These are phyloP conservation scores for Penicillium rolfsii DNA, from an alignment of 2,329 filamentous ascomycete genomes.

Conservation along the genomic window DNA sequence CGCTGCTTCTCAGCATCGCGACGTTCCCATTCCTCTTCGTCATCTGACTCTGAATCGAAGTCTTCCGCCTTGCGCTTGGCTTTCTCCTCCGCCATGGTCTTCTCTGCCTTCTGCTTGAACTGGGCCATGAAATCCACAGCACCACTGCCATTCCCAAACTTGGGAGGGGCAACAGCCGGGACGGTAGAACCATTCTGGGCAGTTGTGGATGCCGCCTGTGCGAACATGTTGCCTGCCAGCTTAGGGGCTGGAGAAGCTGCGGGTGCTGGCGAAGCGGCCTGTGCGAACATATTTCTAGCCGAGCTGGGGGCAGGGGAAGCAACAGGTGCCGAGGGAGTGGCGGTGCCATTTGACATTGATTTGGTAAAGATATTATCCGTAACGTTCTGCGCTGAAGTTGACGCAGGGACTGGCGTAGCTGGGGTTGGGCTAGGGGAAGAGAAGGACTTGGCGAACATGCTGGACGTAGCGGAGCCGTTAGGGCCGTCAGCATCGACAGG, in stretches of 20 bases:
- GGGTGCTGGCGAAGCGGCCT: not conserved
- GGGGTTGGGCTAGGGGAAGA: constrained; percentile 10
- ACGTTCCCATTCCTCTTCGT: constrained; percentile 54
- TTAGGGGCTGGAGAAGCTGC: constrained; percentile 32
- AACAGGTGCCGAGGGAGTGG: not conserved
- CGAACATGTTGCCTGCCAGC: constrained; percentile 29
- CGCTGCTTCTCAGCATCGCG: constrained; percentile 51
- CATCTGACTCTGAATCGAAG: constrained; percentile 57
- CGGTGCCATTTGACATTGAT: not conserved
- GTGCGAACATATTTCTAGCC: constrained; percentile 12
- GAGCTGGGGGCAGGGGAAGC: not conserved
- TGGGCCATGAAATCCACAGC: constrained; percentile 47
- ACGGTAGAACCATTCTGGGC: not conserved
- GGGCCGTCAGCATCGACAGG: not conserved
- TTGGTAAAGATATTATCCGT: constrained; percentile 5
- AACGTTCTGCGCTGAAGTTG: not conserved
- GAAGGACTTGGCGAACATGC: constrained; percentile 28
- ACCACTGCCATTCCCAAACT: constrained; percentile 33
- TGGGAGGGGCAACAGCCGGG: constrained; percentile 28
- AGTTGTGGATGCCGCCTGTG: constrained; percentile 9
- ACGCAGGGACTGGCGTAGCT: not conserved
- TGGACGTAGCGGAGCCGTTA: constrained; percentile 21
- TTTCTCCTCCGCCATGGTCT: constrained; percentile 48
- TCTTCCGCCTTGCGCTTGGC: constrained; percentile 55
- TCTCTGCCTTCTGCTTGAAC: constrained; percentile 46